Evolutionary conservation across 768 basidiomycete genomes (phyloP).

Genomic region (Macrolepiota albuminosa): DNA sequence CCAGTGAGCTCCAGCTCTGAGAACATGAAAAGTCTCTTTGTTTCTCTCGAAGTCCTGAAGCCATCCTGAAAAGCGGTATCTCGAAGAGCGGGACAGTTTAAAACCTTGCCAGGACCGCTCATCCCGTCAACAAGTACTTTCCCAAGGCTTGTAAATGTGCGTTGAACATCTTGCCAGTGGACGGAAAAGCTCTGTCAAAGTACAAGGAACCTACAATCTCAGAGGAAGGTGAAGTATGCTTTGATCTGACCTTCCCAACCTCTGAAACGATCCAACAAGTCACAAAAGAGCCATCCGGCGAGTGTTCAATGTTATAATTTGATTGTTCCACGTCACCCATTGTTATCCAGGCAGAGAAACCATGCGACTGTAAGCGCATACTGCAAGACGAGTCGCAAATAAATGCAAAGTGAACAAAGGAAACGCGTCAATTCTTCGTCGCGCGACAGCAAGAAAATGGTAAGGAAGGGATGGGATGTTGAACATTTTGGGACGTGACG

Average conservation of each 20-base stretch:
- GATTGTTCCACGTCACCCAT: conserved; percentile 12
- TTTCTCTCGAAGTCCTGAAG: conserved; percentile 5
- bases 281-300: conserved; percentile 8
- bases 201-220: neutral
- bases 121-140: conserved; percentile 13
- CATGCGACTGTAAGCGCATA: neutral
- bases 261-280: conserved; percentile 23
- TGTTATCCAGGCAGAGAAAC: conserved; percentile 15
- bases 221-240: neutral
- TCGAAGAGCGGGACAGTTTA: neutral
- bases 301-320: conserved; percentile 14
- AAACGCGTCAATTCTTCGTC: too few species aligned
- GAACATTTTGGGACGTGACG: too few species aligned
- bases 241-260: conserved; percentile 17
- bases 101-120: neutral
- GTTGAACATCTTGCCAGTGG: conserved; percentile 9
- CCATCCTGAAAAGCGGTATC: neutral
- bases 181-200: conserved; percentile 14
- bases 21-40: conserved; percentile 14
- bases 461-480: too few species aligned
- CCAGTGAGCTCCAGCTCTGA: conserved; percentile 19
- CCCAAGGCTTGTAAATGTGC: neutral
- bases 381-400: neutral
- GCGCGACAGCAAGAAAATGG: too few species aligned
- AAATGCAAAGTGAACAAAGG: too few species aligned